Evolutionary conservation across 2,329 filamentous ascomycete genomes (phyloP).

Genomic region (Calonectria ilicicola): DNA sequence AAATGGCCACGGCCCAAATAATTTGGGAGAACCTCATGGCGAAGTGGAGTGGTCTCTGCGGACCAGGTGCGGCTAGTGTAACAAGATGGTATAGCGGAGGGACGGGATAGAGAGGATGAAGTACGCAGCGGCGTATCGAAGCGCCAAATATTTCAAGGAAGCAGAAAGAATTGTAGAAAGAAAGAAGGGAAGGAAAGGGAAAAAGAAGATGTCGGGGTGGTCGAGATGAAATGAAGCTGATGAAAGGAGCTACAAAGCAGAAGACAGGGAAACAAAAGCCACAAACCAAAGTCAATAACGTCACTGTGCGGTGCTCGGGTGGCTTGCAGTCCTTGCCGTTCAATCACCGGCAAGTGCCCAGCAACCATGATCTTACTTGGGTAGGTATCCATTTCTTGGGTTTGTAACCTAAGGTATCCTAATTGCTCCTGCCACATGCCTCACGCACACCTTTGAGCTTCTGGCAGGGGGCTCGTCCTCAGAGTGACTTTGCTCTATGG

Average conservation of each 20-base stretch:
- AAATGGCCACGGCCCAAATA: conserved; percentile 78
- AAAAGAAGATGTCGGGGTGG: background rate
- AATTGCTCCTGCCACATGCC: background rate
- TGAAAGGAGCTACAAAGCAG: background rate
- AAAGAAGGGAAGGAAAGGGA: background rate
- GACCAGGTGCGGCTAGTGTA: background rate
- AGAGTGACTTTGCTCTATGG: background rate
- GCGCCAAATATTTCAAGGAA: background rate
- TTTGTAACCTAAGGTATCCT: background rate
- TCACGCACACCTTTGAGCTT: background rate
- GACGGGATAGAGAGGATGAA: background rate
- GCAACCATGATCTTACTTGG: background rate
- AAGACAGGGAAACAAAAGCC: conserved; percentile 1
- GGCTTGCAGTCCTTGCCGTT: conserved; percentile 2
- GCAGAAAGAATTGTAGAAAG: background rate
- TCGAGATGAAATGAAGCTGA: background rate
- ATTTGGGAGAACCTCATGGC: conserved; percentile 84
- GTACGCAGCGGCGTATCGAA: background rate
- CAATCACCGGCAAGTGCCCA: background rate
- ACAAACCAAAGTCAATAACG: conserved; percentile 26
- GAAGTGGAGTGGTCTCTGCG: background rate
- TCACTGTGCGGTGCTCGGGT: conserved; percentile 13
- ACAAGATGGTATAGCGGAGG: conserved; percentile 5
- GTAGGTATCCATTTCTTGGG: background rate
- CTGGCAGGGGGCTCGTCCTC: background rate